phyloP scores from a whole-genome alignment of 176 grass and related monocot species.

The Aegilops sharonensis region DNA sequence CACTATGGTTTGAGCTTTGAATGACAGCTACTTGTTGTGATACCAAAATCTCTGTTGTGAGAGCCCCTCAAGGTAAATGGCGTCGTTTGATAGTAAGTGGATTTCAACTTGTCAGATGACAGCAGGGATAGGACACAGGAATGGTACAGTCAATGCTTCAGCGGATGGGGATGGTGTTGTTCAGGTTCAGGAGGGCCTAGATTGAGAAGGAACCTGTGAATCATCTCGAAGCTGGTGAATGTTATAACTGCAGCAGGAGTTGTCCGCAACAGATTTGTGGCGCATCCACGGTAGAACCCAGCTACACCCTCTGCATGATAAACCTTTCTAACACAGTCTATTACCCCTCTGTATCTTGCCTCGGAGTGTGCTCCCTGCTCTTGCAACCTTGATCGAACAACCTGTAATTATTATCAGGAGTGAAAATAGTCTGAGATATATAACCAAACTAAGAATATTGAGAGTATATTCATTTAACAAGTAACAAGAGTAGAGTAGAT shows the following conservation, averaged over 20 bases:
- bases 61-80: constrained; percentile 12
- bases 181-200: constrained; percentile 56
- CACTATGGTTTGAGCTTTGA: constrained; percentile 40
- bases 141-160: constrained; percentile 52
- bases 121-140: constrained; percentile 32
- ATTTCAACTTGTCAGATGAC: constrained; percentile 14
- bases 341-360: constrained; percentile 63
- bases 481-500: neutral
- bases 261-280: constrained; percentile 84
- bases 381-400: constrained; percentile 91
- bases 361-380: constrained; percentile 72
- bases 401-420: constrained; percentile 42
- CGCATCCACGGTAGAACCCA: constrained; percentile 95
- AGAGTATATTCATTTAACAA: constrained; percentile 9
- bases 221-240: constrained; percentile 99
- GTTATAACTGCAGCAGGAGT: constrained; percentile 97
- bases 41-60: constrained; percentile 28
- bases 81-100: constrained; percentile 12
- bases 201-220: constrained; percentile 70
- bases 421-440: constrained; percentile 1
- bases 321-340: constrained; percentile 84
- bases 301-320: constrained; percentile 61
- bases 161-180: constrained; percentile 48
- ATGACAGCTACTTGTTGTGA: constrained; percentile 37
- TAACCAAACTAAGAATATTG: neutral